A percentile compares a stretch with the other conserved stretches of the same genome.
phyloP scores from a whole-genome alignment of 148 eudicot genomes.

The Amaranthus cruentus region DNA sequence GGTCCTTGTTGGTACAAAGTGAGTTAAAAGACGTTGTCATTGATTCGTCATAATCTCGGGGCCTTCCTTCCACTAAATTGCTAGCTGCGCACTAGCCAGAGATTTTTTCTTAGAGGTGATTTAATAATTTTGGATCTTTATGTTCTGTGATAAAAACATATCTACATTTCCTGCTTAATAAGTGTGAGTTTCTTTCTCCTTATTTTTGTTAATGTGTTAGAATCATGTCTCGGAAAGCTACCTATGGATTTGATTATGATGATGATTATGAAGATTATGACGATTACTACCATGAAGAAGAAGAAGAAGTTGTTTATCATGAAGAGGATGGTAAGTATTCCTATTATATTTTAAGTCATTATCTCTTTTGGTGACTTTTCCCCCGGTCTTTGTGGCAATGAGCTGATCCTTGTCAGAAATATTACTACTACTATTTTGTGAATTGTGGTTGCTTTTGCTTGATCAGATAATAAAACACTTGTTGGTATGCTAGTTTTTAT shows the following conservation, averaged over 20 bases:
- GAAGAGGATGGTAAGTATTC: slow-evolving; percentile 46
- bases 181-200: too few relatives aligned
- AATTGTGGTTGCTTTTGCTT: neutral
- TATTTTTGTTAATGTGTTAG: neutral
- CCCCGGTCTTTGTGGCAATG: neutral
- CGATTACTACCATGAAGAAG: slow-evolving; percentile 44
- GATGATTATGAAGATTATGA: slow-evolving; percentile 53
- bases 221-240: slow-evolving; percentile 74
- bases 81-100: too few relatives aligned
- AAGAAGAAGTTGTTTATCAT: slow-evolving; percentile 28
- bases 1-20: too few relatives aligned
- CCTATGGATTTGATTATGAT: slow-evolving; percentile 56
- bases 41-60: too few relatives aligned
- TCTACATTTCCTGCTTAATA: too few relatives aligned
- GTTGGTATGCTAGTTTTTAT: too few relatives aligned
- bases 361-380: neutral
- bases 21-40: too few relatives aligned
- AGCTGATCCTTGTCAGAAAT: neutral
- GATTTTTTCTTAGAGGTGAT: too few relatives aligned
- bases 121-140: too few relatives aligned
- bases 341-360: neutral
- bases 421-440: neutral
- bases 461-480: too few relatives aligned
- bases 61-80: too few relatives aligned
- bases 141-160: too few relatives aligned